Evolutionary conservation across 371 early-diverging fungal species (phyloP).

Genomic region (Mortierella sp.): DNA sequence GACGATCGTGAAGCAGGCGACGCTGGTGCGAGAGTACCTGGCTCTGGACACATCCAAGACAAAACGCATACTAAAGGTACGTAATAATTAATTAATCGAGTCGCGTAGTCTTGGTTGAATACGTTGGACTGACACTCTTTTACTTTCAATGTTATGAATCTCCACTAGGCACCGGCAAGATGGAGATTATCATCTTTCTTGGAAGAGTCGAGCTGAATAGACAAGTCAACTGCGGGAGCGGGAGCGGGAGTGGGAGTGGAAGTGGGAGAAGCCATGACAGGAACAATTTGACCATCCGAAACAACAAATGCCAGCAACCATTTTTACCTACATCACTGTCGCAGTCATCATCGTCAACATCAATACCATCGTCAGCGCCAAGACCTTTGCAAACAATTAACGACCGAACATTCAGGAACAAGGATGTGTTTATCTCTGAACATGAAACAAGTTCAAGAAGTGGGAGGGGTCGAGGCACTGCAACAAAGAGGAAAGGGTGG

Average conservation of each 20-base stretch:
- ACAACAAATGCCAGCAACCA: not conserved
- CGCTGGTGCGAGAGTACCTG: constrained; percentile 55
- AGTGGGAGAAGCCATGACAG: not conserved
- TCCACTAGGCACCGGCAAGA: constrained; percentile 24
- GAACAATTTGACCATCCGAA: not conserved
- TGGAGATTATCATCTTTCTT: constrained; percentile 50
- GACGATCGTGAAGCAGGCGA: constrained; percentile 58
- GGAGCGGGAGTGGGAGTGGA: not conserved
- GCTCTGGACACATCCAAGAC: constrained; percentile 38
- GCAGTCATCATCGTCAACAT: not conserved
- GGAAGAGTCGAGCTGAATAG: constrained; percentile 52
- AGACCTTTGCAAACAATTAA: no score
- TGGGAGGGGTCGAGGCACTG: no score
- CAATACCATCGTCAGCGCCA: not conserved
- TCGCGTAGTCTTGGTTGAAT: no score
- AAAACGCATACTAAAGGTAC: constrained; percentile 49
- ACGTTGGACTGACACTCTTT: not conserved
- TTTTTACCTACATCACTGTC: no score
- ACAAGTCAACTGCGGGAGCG: not conserved
- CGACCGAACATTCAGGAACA: no score
- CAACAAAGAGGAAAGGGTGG: no score
- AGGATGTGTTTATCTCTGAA: no score
- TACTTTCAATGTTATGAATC: not conserved
- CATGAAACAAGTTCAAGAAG: no score
- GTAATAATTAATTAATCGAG: not conserved